Evolutionary conservation across 306 rosid genomes (phyloP).

Genomic region (Betula pendula): DNA sequence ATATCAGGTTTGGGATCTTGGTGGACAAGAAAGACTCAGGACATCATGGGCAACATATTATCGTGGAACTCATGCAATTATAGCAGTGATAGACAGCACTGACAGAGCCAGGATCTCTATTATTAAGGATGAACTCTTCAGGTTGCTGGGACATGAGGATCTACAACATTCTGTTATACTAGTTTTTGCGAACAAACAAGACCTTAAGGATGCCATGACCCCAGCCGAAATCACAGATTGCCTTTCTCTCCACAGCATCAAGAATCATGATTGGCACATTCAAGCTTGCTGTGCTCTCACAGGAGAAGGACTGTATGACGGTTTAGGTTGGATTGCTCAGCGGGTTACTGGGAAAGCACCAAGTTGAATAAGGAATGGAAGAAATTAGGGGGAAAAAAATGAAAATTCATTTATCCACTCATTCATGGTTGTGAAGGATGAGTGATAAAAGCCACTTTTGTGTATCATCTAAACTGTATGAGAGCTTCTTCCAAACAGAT

Average conservation of each 20-base stretch:
- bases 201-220: conserved; percentile 97
- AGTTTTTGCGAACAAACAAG: conserved; percentile 93
- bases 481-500: conserved; percentile 29
- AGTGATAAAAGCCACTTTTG: conserved; percentile 29
- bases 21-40: conserved; percentile 94
- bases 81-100: conserved; percentile 90
- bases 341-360: conserved; percentile 78
- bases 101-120: conserved; percentile 87
- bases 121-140: conserved; percentile 96
- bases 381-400: background rate
- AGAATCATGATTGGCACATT: conserved; percentile 99
- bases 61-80: conserved; percentile 91
- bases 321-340: conserved; percentile 94
- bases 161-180: conserved; percentile 80
- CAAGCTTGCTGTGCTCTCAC: conserved; percentile 98
- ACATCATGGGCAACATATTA: conserved; percentile 99
- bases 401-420: conserved; percentile 35
- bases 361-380: conserved; percentile 32
- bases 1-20: conserved; percentile 96
- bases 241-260: conserved; percentile 92
- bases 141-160: conserved; percentile 90
- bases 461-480: conserved; percentile 43
- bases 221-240: conserved; percentile 97
- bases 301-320: conserved; percentile 89
- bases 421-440: conserved; percentile 32